Conservation (phyloP, 2,329 filamentous ascomycete genomes). For the Fusarium sp. region DNA sequence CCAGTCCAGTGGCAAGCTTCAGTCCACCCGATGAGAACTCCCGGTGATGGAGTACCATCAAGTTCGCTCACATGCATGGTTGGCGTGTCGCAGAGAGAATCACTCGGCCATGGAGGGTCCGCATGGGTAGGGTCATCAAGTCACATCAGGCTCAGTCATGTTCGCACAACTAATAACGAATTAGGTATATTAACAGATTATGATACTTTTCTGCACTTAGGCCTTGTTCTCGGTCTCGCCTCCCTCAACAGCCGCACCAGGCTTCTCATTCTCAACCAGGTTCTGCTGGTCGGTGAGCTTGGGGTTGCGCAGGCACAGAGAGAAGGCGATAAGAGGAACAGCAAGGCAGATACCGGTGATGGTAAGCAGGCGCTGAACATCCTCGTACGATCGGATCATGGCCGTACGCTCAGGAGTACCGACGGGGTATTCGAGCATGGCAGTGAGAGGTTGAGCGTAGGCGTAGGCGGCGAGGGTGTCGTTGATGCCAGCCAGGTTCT, state of each 20-base stretch:
- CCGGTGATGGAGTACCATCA: background rate
- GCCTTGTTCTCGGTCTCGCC: background rate
- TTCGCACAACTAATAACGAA: background rate
- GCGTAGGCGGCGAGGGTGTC: constrained; percentile 50
- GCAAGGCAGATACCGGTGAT: constrained; percentile 63
- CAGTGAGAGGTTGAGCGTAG: constrained; percentile 54
- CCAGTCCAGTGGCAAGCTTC: background rate
- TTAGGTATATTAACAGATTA: constrained; percentile 22
- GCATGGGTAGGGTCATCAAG: background rate
- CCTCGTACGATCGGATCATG: constrained; percentile 59
- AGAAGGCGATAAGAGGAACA: constrained; percentile 60
- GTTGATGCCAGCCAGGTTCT: constrained; percentile 53
- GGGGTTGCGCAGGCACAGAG: constrained; percentile 57
- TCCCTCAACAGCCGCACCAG: constrained; percentile 18
- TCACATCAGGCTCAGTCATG: background rate
- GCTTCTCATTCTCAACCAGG: constrained; percentile 50
- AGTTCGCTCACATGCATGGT: background rate
- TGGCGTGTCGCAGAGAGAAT: background rate
- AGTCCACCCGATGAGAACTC: background rate
- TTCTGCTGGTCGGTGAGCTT: constrained; percentile 60
- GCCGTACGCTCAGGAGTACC: constrained; percentile 57
- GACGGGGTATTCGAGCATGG: constrained; percentile 52
- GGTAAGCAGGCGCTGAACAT: constrained; percentile 59
- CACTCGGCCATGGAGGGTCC: background rate
- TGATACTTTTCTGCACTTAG: constrained; percentile 7